These are phyloP conservation scores for Tolypocladium amazonense DNA, from an alignment of 2,329 filamentous ascomycete genomes.

Conservation along the genomic window DNA sequence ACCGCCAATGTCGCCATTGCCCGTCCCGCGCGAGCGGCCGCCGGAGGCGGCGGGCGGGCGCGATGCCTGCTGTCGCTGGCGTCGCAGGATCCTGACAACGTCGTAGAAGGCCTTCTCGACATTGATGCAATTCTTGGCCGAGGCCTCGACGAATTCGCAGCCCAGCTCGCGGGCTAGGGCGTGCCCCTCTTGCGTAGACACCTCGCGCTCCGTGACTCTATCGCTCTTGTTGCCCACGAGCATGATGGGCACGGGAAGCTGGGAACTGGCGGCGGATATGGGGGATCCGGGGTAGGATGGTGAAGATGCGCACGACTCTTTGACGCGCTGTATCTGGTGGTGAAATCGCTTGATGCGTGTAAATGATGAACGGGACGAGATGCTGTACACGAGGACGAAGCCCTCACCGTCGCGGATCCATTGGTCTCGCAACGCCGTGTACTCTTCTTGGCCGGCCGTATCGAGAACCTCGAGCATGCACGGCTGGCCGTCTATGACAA, in stretches of 20 bases:
- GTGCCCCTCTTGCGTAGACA: constrained; percentile 91
- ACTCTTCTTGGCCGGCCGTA: constrained; percentile 97
- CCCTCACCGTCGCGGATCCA: constrained; percentile 98
- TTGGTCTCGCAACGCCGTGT: constrained; percentile 90
- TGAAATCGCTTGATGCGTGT: constrained; percentile 91
- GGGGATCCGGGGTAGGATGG: constrained; percentile 70
- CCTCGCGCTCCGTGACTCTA: constrained; percentile 87
- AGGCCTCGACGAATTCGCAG: constrained; percentile 95
- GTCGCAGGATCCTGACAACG: constrained; percentile 80
- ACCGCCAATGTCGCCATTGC: constrained; percentile 23
- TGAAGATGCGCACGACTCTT: constrained; percentile 74
- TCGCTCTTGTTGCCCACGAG: constrained; percentile 98
- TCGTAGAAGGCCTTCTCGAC: constrained; percentile 98
- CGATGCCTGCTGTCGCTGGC: constrained; percentile 57
- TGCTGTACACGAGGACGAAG: constrained; percentile 96
- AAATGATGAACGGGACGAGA: constrained; percentile 93
- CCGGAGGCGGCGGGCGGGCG: constrained; percentile 24
- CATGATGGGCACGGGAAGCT: constrained; percentile 83
- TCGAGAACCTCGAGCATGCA: constrained; percentile 98
- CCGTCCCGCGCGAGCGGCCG: constrained; percentile 26
- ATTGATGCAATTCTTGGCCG: constrained; percentile 96
- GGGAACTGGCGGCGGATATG: constrained; percentile 46
- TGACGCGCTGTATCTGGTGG: constrained; percentile 93
- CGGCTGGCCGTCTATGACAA: constrained; percentile 86
- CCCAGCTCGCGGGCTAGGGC: constrained; percentile 84